Evolutionary conservation across 305 asterid genomes (phyloP).

Genomic region (Fraxinus greggii): DNA sequence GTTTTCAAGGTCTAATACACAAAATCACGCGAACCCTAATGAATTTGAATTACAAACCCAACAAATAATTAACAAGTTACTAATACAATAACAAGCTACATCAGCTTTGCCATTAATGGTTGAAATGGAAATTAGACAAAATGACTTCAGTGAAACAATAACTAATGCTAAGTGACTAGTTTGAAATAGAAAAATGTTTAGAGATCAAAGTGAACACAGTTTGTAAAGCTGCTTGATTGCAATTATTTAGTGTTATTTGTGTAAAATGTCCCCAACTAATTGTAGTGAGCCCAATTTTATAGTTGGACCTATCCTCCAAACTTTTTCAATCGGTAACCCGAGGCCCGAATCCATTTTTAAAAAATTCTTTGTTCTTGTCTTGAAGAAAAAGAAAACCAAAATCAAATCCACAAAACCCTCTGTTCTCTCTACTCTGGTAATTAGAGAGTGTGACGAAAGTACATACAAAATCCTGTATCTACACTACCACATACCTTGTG

Average conservation of each 20-base stretch:
- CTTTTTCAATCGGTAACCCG: background rate
- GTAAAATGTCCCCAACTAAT: background rate
- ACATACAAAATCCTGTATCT: constrained; percentile 23
- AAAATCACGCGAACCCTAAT: too few relatives aligned
- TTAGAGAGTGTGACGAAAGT: constrained; percentile 15
- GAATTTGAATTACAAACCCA: too few relatives aligned
- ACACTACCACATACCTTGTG: background rate
- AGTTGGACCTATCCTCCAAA: background rate
- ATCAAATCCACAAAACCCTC: background rate
- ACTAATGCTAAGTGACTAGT: background rate
- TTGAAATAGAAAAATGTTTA: background rate
- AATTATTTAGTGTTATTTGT: background rate
- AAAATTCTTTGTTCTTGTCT: constrained; percentile 33
- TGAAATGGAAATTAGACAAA: too few relatives aligned
- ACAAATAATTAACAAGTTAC: background rate
- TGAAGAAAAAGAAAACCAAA: constrained; percentile 51
- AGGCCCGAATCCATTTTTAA: background rate
- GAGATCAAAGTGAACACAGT: background rate
- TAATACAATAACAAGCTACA: background rate
- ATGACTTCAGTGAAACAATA: background rate
- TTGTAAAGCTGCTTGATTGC: background rate
- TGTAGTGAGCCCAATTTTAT: background rate
- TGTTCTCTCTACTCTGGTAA: constrained; percentile 14
- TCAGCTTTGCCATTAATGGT: background rate
- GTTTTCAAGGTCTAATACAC: too few relatives aligned